A percentile compares a stretch with the other conserved stretches of the same genome.
Evolutionary conservation across 495 filamentous ascomycete genomes (phyloP).

Genomic region (Amniculicola lignicola): DNA sequence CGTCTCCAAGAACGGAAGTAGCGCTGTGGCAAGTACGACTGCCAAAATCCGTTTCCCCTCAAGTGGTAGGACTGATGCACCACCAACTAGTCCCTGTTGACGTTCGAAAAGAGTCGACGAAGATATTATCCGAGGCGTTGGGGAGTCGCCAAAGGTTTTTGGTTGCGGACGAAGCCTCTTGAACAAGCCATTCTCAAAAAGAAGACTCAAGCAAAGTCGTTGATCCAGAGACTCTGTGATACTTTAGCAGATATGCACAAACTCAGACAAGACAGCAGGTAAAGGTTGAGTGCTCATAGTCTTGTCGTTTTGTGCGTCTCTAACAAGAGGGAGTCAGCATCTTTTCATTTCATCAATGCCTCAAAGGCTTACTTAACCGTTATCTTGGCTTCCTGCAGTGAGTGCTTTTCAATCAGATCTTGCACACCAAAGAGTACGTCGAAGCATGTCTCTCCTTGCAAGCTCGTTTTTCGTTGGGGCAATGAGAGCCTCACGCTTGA

Average conservation of each 20-base stretch:
- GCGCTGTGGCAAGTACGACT: neutral
- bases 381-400: neutral
- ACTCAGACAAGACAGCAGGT: neutral
- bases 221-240: neutral
- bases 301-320: neutral
- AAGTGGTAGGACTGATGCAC: neutral
- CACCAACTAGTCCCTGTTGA: neutral
- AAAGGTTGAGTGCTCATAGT: neutral
- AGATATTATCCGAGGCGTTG: neutral
- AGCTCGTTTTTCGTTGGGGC: neutral
- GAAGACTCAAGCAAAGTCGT: neutral
- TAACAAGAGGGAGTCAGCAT: neutral
- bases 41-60: neutral
- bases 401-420: neutral
- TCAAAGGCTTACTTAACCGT: neutral
- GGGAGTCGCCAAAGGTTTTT: neutral
- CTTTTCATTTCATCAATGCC: neutral
- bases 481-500: neutral
- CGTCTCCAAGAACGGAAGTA: neutral
- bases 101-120: neutral
- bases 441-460: neutral
- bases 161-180: neutral
- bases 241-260: neutral
- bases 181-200: neutral
- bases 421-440: neutral